Conservation (phyloP, 305 asterid species). For the Solanum hybrid region DNA sequence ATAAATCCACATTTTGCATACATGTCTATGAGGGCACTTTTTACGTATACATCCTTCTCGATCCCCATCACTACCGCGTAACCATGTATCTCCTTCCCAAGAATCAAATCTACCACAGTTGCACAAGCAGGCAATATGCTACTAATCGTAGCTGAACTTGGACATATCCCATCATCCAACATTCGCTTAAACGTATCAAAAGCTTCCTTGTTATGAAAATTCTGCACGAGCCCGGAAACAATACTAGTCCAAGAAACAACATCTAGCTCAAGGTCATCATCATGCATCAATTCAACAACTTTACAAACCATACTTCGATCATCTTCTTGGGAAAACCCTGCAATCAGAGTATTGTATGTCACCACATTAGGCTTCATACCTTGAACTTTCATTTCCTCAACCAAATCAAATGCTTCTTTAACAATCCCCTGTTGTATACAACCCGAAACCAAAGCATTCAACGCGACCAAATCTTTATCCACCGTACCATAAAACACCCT, state of each 20-base stretch:
- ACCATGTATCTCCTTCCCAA: conserved; percentile 59
- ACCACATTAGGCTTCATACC: conserved; percentile 45
- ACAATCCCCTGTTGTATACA: conserved; percentile 33
- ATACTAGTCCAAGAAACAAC: conserved; percentile 66
- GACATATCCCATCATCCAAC: conserved; percentile 32
- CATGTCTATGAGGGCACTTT: conserved; percentile 63
- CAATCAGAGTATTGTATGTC: conserved; percentile 56
- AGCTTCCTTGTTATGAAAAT: conserved; percentile 37
- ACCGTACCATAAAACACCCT: conserved; percentile 38
- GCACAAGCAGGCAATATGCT: conserved; percentile 56
- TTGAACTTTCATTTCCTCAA: conserved; percentile 30
- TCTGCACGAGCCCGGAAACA: conserved; percentile 57
- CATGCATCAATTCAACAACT: conserved; percentile 26
- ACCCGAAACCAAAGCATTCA: conserved; percentile 61
- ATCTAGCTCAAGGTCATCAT: conserved; percentile 44
- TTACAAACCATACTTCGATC: conserved; percentile 26
- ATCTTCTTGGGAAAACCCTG: conserved; percentile 58
- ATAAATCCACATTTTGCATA: conserved; percentile 66
- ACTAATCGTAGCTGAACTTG: conserved; percentile 51
- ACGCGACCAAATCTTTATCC: conserved; percentile 41
- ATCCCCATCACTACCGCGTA: conserved; percentile 38
- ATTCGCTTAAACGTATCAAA: conserved; percentile 34
- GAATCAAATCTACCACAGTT: conserved; percentile 36
- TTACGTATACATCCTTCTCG: conserved; percentile 40
- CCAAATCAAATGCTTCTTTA: conserved; percentile 27